phyloP scores from a whole-genome alignment of 345 rosid species.

The Boechera retrofracta region DNA sequence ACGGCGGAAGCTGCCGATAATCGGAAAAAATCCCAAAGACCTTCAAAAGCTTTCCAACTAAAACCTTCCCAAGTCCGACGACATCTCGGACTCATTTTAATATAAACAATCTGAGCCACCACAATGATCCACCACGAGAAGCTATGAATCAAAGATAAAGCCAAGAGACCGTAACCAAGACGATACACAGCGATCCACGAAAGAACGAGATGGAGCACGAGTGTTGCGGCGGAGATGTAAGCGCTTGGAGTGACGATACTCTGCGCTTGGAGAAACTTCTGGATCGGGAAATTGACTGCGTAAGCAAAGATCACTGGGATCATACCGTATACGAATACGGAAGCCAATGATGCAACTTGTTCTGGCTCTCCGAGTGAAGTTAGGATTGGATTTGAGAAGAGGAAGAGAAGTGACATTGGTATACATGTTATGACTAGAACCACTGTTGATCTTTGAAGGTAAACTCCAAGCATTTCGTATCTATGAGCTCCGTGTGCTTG shows the following conservation, averaged over 20 bases:
- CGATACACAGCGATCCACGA: conserved; percentile 61
- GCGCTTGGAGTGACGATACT: conserved; percentile 71
- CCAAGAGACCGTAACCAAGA: conserved; percentile 56
- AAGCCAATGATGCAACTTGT: conserved; percentile 57
- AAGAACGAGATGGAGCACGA: conserved; percentile 50
- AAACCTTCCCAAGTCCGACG: conserved; percentile 61
- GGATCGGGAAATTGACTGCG: conserved; percentile 70
- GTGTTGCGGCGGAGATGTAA: conserved; percentile 56
- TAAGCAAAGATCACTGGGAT: conserved; percentile 74
- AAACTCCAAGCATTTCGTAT: conserved; percentile 68
- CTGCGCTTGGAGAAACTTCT: conserved; percentile 68
- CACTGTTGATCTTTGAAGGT: conserved; percentile 69
- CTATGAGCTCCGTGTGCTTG: conserved; percentile 81
- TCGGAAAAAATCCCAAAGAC: conserved; percentile 58
- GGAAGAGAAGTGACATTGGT: conserved; percentile 56
- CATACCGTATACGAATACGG: conserved; percentile 65
- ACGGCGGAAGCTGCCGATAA: conserved; percentile 68
- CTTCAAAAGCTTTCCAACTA: conserved; percentile 58
- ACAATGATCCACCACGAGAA: conserved; percentile 71
- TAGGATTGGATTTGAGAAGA: conserved; percentile 59
- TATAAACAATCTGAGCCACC: conserved; percentile 61
- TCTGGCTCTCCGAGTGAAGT: conserved; percentile 60
- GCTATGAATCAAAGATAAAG: conserved; percentile 56
- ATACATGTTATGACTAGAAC: conserved; percentile 57
- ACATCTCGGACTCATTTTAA: conserved; percentile 54